Base-by-base conservation (phyloP, 495 filamentous ascomycete species). In the Chaetomidium leptoderma region DNA sequence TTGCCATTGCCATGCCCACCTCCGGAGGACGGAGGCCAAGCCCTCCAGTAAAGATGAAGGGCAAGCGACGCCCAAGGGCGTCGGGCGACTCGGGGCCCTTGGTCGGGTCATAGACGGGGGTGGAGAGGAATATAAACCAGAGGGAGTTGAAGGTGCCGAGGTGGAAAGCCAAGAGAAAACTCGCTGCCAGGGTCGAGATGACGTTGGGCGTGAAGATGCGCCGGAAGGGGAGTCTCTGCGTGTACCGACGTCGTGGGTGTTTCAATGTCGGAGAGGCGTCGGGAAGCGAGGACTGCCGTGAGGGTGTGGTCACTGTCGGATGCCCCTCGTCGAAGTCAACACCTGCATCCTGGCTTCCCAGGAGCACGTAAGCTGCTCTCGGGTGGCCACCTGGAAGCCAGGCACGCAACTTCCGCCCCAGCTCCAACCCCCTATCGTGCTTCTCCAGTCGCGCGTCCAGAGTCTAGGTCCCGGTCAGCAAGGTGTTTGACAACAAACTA, bases 81-180 rank as follows among this genome's bases (percentile, higher is more conserved):
- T 64, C 40, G 4, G 67, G 66, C 8, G 69, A 55, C 4, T 59
- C 56, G 1, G 72, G 60, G 13, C 66, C 58, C n/a, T 71, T 55
- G 10, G 61, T 40, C 2, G 72, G 73, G 58, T 87, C 78, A 61
- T 84, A 85, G 33, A 88, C 87, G 0, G 89, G 86, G 0, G 89
- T 88, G 0, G 87, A 90, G 57, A 95, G 84, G 77, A 91, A 92
- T 55, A 90, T 79, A 58, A 88, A 87, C 88, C 88, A 92, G 44
- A 92, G 79, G 48, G 85, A 87, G 70, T 89, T 89, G 78, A 92
- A 93, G 42, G 88, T 89, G 58, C 86, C 87, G 70, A 91, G 80
- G 64, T 91, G 88, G 64, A 88, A 83, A 37, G 86, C 83, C 53
- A 93, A 78, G 60, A 91, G 78, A 43, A 80, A 86, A 68, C 87